These are phyloP conservation scores for Sclerotiophoma versabilis DNA, from an alignment of 2,329 filamentous ascomycete genomes.

Conservation along the genomic window DNA sequence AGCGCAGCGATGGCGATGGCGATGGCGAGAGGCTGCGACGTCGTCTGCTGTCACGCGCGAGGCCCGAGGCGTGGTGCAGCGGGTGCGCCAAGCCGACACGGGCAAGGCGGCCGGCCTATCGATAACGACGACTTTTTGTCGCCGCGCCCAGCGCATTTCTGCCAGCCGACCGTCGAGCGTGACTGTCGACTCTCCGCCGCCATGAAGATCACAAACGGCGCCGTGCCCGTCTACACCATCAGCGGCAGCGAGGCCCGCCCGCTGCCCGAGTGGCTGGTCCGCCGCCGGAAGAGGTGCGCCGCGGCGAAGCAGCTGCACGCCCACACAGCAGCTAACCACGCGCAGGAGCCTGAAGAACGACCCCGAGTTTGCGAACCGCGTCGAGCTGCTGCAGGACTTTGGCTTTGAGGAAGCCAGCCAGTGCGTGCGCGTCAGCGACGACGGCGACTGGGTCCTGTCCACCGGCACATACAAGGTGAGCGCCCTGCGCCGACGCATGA, in stretches of 20 bases:
- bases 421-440: slow-evolving; percentile 88
- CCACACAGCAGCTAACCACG: slow-evolving; percentile 12
- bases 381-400: slow-evolving; percentile 96
- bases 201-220: slow-evolving; percentile 85
- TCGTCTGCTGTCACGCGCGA: slow-evolving; percentile 10
- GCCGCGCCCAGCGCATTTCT: neutral
- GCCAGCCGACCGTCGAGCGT: no score
- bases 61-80: neutral
- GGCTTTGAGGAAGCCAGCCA: slow-evolving; percentile 95
- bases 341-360: slow-evolving; percentile 81
- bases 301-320: slow-evolving; percentile 40
- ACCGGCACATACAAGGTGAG: slow-evolving; percentile 41
- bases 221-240: slow-evolving; percentile 92
- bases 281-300: slow-evolving; percentile 72
- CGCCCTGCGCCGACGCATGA: no score
- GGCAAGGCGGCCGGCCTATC: no score
- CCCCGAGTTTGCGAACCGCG: slow-evolving; percentile 87
- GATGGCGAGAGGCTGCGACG: no score
- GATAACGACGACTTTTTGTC: slow-evolving; percentile 11
- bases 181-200: slow-evolving; percentile 25
- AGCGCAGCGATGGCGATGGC: no score
- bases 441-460: slow-evolving; percentile 80
- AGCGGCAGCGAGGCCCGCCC: slow-evolving; percentile 87
- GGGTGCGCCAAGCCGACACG: no score
- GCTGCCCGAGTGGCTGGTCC: slow-evolving; percentile 93